A percentile compares a stretch with the other conserved stretches of the same genome.
Evolutionary conservation across 139 green algal genomes (phyloP).

Genomic region (Nannochloris sp.): DNA sequence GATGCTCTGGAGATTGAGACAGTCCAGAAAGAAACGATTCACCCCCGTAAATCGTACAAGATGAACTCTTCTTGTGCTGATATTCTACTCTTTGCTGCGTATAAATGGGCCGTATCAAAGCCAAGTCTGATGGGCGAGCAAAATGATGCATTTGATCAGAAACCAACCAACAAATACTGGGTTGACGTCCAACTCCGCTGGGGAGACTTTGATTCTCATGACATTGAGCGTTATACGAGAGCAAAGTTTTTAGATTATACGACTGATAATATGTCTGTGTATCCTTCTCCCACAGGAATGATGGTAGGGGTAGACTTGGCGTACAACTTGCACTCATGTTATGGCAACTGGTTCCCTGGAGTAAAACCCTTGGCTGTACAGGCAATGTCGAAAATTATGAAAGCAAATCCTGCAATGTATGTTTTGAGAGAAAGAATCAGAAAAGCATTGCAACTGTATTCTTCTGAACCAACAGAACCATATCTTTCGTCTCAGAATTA

Average conservation of each 20-base stretch:
- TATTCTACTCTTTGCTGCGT: constrained; percentile 95
- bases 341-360: constrained; percentile 98
- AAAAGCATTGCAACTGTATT: constrained; percentile 98
- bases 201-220: constrained; percentile 98
- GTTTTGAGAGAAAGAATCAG: constrained; percentile 96
- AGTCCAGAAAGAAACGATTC: constrained; percentile 99
- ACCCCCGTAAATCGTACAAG: constrained; percentile 99
- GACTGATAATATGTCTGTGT: constrained; percentile 99
- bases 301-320: constrained; percentile 98
- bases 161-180: constrained; percentile 99
- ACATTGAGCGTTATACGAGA: constrained; percentile 97
- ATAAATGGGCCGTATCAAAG: constrained; percentile 95
- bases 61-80: constrained; percentile 92
- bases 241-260: constrained; percentile 99
- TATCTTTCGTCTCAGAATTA: constrained; percentile 98
- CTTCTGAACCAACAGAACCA: constrained; percentile 96
- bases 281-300: constrained; percentile 88
- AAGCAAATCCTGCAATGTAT: constrained; percentile 97
- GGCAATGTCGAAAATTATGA: constrained; percentile 98
- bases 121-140: constrained; percentile 88
- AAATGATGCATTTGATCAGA: constrained; percentile 93
- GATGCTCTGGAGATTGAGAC: constrained; percentile 99
- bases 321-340: constrained; percentile 97
- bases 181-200: constrained; percentile 80
- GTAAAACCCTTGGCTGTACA: constrained; percentile 90